These are phyloP conservation scores for Arthonia radiata DNA, from an alignment of 495 filamentous ascomycete species.

Conservation along the genomic window DNA sequence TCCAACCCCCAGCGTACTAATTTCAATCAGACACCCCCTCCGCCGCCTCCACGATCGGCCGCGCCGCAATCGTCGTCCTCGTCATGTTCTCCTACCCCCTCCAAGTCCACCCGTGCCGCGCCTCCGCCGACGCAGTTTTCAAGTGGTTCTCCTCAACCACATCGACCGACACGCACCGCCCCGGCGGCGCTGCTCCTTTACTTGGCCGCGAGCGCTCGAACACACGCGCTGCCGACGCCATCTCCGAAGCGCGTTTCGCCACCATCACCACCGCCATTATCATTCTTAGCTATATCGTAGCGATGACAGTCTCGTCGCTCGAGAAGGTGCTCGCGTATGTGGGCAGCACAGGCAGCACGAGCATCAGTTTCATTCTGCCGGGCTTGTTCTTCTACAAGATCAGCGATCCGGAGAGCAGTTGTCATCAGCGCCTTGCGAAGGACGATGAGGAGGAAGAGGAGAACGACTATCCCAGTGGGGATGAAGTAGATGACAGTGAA, in stretches of 20 bases:
- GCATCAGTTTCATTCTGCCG: constrained; percentile 88
- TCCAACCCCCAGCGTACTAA: background rate
- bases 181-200: constrained; percentile 12
- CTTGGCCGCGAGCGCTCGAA: constrained; percentile 1
- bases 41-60: constrained; percentile 66
- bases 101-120: constrained; percentile 84
- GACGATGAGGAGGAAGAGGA: constrained; percentile 51
- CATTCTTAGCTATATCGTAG: constrained; percentile 58
- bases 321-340: constrained; percentile 87
- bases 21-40: constrained; percentile 35
- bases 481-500: constrained; percentile 8
- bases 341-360: constrained; percentile 76
- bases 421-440: constrained; percentile 65
- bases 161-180: constrained; percentile 1
- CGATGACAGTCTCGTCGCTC: constrained; percentile 72
- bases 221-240: constrained; percentile 18
- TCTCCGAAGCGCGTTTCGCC: constrained; percentile 76
- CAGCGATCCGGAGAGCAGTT: constrained; percentile 53
- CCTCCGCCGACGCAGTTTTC: constrained; percentile 72
- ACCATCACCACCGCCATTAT: constrained; percentile 69
- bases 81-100: constrained; percentile 95
- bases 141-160: constrained; percentile 57
- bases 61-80: constrained; percentile 83
- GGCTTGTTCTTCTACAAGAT: constrained; percentile 98
- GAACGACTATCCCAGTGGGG: constrained; percentile 14